These are phyloP conservation scores for Mucor lusitanicus DNA, from an alignment of 371 early-diverging fungal genomes.

Conservation along the genomic window DNA sequence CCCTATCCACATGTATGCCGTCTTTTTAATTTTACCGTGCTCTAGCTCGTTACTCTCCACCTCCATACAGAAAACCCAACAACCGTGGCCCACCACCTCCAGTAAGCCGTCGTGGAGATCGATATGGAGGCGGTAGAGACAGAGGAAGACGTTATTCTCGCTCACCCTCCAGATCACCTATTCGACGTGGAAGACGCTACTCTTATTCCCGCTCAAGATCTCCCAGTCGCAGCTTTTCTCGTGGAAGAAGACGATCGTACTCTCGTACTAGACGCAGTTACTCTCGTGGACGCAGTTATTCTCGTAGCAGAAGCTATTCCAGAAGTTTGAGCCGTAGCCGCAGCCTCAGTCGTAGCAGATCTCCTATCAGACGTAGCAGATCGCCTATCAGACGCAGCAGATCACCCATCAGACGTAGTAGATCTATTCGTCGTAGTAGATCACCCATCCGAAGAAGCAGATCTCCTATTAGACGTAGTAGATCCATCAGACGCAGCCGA, in stretches of 20 bases:
- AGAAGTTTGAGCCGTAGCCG: constrained; percentile 33
- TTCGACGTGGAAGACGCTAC: constrained; percentile 29
- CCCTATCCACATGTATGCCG: not conserved
- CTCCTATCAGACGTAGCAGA: constrained; percentile 14
- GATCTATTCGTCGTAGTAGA: constrained; percentile 23
- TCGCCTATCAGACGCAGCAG: constrained; percentile 15
- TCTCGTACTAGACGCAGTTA: constrained; percentile 34
- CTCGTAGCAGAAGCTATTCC: constrained; percentile 39
- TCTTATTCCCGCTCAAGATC: constrained; percentile 44
- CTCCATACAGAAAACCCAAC: constrained; percentile 25
- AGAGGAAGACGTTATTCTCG: constrained; percentile 32
- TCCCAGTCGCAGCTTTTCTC: constrained; percentile 37
- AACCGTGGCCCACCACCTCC: constrained; percentile 11
- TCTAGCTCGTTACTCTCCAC: constrained; percentile 31
- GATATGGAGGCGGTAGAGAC: constrained; percentile 17
- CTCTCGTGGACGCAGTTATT: constrained; percentile 33
- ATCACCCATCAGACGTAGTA: constrained; percentile 17
- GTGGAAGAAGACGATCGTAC: constrained; percentile 29
- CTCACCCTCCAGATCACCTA: constrained; percentile 26
- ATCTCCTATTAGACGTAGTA: constrained; percentile 14
- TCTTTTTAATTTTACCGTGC: not conserved
- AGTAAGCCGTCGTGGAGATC: constrained; percentile 12
- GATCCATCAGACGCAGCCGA: constrained; percentile 16
- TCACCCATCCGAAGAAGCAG: constrained; percentile 15
- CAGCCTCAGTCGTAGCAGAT: constrained; percentile 26